Evolutionary conservation across 805 yeast genomes (phyloP).

Genomic region (Allodekkera sacchari): DNA sequence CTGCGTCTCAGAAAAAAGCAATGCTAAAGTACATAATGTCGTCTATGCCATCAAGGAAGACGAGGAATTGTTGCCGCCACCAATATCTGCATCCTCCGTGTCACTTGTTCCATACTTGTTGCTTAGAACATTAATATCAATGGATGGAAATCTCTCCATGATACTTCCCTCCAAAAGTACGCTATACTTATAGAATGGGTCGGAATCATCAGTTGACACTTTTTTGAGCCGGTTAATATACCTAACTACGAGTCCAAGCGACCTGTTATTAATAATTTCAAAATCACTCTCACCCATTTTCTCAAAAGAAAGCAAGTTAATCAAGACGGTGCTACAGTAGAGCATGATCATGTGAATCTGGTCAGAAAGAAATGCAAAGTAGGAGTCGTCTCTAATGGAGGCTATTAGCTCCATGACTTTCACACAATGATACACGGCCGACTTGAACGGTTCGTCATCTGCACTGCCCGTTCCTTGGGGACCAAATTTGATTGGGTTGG

Average conservation of each 20-base stretch:
- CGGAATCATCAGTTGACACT: slow-evolving; percentile 6
- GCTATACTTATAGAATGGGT: slow-evolving; percentile 8
- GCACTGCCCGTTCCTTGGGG: too few relatives aligned
- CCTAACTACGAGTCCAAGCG: not conserved
- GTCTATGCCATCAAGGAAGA: too few relatives aligned
- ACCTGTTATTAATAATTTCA: not conserved
- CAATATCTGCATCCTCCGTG: too few relatives aligned
- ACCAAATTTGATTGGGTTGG: not conserved
- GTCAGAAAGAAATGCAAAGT: slow-evolving; percentile 65
- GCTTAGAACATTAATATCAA: too few relatives aligned
- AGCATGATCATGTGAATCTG: slow-evolving; percentile 51
- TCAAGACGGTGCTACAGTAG: slow-evolving; percentile 31
- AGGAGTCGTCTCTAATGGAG: slow-evolving; percentile 34
- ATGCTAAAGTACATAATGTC: too few relatives aligned
- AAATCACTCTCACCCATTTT: not conserved
- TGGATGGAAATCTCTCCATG: not conserved
- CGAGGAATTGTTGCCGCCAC: too few relatives aligned
- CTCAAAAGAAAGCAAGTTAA: slow-evolving; percentile 17
- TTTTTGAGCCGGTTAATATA: slow-evolving; percentile 4
- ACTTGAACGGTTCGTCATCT: slow-evolving; percentile 8
- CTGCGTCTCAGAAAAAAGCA: too few relatives aligned
- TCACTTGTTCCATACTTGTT: too few relatives aligned
- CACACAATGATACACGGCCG: slow-evolving; percentile 32
- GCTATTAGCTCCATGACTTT: slow-evolving; percentile 34
- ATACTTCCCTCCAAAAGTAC: slow-evolving; percentile 3